Base-by-base conservation (phyloP, 768 basidiomycete genomes). In the Leccinum boreale region DNA sequence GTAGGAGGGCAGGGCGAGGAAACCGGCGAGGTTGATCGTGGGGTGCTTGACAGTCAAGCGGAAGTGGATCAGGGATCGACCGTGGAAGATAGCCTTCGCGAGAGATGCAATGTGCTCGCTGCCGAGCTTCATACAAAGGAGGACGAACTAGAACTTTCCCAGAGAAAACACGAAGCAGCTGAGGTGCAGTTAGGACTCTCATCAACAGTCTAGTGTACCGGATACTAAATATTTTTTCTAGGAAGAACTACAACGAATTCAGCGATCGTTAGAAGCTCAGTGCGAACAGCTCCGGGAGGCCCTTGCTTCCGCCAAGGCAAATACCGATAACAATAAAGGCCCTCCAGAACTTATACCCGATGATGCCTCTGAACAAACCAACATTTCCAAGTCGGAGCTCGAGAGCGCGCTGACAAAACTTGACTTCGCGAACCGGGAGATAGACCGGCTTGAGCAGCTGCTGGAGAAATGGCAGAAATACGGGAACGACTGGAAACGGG, bases 381-480 rank as follows among this genome's bases (percentile, higher is more conserved):
- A 29, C 55, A 21, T 36, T 23, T 47, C 53, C n/a, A 56, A 55
- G 11, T 51, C 46, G n/a, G 58, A 42, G n/a, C 35, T 35, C 21
- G 57, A 58, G 45, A 54, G 50, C 7, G 33, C 53, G 5, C 50
- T 21, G 8, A 58, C 65, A 17, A 65, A 60, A 50, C 57, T 66
- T 3, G 52, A 53, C 2, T n/a, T 46, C 17, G 63, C 65, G 5
- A 61, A 58, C 23, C 59, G 56, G 39, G 67, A 69, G 17, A 45
- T 66, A 35, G 36, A 1, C 24, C 63, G 67, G 11, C 60, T 70
- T 11, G 67, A 56, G 31, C 55, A 45, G n/a, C n/a, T 66, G 17
- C 19, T 70, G 21, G 46, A 57, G 12, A 53, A 68, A 31, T 69
- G 68, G 67, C 64, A 68, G 42, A 65, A 56, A 53, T 69, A 69